phyloP scores from a whole-genome alignment of 1,139 yeast genomes.

The Lodderomyces parapsilosis region DNA sequence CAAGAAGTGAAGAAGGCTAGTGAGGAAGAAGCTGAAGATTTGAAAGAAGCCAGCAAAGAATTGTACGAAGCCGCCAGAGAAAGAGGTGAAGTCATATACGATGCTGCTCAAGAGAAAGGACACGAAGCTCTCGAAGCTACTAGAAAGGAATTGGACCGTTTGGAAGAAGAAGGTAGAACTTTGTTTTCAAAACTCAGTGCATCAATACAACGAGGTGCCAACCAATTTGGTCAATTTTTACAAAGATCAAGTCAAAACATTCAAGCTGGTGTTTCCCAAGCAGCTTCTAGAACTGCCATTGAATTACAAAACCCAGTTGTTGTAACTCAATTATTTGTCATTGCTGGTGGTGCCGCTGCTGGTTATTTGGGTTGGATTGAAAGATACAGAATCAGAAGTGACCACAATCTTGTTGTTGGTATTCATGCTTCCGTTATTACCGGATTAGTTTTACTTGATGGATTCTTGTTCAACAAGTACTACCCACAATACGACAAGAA shows the following conservation, averaged over 20 bases:
- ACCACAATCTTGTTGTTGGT: slow-evolving; percentile 47
- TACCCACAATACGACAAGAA: slow-evolving; percentile 28
- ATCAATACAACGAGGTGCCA: slow-evolving; percentile 8
- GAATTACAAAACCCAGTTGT: slow-evolving; percentile 67
- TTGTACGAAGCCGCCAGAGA: slow-evolving; percentile 7
- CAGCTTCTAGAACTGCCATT: slow-evolving; percentile 17
- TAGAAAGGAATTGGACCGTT: slow-evolving; percentile 24
- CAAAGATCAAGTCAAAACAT: slow-evolving; percentile 12
- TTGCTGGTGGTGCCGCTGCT: slow-evolving; percentile 49
- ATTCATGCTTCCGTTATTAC: slow-evolving; percentile 55
- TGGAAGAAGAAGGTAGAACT: slow-evolving; percentile 26
- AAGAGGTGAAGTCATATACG: slow-evolving; percentile 17
- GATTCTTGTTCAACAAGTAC: slow-evolving; percentile 50
- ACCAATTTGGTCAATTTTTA: slow-evolving; percentile 12
- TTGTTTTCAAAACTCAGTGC: slow-evolving; percentile 19
- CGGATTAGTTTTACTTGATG: slow-evolving; percentile 56
- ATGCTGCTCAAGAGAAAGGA: slow-evolving; percentile 13
- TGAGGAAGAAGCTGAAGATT: slow-evolving; percentile 17
- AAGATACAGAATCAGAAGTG: slow-evolving; percentile 49
- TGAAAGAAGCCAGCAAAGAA: slow-evolving; percentile 7
- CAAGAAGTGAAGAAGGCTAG: slow-evolving; percentile 17
- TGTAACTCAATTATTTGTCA: slow-evolving; percentile 50
- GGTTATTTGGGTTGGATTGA: slow-evolving; percentile 53
- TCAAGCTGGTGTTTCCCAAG: slow-evolving; percentile 11
- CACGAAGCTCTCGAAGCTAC: slow-evolving; percentile 15